These are phyloP conservation scores for Epichloe festucae DNA, from an alignment of 2,329 filamentous ascomycete genomes.

Conservation along the genomic window DNA sequence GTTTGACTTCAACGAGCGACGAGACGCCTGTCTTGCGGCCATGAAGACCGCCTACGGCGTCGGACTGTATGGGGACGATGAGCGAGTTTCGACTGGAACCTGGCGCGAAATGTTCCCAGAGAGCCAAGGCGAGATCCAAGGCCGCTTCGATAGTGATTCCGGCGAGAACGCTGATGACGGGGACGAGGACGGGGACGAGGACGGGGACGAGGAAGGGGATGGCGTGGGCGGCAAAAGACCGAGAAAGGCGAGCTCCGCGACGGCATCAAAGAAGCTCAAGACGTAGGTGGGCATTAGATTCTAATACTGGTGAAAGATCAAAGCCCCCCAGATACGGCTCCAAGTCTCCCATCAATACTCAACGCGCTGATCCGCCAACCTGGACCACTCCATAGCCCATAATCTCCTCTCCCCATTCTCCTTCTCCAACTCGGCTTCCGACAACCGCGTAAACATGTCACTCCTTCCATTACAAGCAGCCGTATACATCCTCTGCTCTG, in stretches of 20 bases:
- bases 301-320: neutral
- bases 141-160: conserved; percentile 20
- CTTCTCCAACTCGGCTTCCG: conserved; percentile 16
- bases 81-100: conserved; percentile 46
- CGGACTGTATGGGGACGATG: conserved; percentile 50
- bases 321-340: neutral
- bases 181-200: conserved; percentile 11
- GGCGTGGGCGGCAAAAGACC: conserved; percentile 13
- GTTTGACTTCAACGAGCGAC: conserved; percentile 57
- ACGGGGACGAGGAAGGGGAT: conserved; percentile 10
- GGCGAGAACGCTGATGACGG: conserved; percentile 21
- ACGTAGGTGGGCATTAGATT: conserved; percentile 1
- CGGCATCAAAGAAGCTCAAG: conserved; percentile 15
- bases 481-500: conserved; percentile 14
- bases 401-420: conserved; percentile 10
- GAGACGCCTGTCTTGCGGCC: conserved; percentile 48
- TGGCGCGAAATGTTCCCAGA: conserved; percentile 35
- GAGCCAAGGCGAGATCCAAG: conserved; percentile 26
- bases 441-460: conserved; percentile 16
- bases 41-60: conserved; percentile 61
- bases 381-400: conserved; percentile 24
- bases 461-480: conserved; percentile 14
- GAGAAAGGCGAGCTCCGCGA: conserved; percentile 7
- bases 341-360: conserved; percentile 9
- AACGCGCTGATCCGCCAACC: conserved; percentile 14